phyloP scores from a whole-genome alignment of 23 red algal genomes.

The Gracilaria domingensis region DNA sequence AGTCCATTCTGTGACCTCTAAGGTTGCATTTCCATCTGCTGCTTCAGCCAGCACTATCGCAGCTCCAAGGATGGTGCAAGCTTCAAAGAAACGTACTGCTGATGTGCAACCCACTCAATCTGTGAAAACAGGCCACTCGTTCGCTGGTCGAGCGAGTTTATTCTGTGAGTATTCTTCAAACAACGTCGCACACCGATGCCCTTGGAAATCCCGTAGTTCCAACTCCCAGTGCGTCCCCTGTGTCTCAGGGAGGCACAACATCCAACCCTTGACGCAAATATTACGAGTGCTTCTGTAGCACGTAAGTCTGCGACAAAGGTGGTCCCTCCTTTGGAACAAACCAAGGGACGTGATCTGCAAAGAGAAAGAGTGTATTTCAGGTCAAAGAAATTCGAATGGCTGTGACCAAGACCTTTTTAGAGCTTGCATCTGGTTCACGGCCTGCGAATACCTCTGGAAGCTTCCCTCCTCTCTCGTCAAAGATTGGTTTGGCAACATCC shows the following conservation, averaged over 20 bases:
- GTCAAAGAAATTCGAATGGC: constrained; percentile 59
- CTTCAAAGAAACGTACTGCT: background rate
- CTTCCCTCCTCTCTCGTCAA: background rate
- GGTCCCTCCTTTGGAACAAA: background rate
- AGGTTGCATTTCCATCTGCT: background rate
- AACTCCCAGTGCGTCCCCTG: background rate
- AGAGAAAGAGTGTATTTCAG: constrained; percentile 66
- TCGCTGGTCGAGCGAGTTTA: background rate
- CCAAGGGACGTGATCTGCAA: background rate
- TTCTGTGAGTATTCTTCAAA: background rate
- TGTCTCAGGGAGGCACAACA: background rate
- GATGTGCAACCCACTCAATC: background rate
- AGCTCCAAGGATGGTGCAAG: background rate
- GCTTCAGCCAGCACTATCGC: constrained; percentile 1
- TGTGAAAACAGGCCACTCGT: background rate
- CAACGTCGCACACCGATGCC: background rate
- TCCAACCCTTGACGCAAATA: background rate
- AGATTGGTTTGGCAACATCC: background rate
- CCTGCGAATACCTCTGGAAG: background rate
- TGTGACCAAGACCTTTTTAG: background rate
- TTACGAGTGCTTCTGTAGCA: background rate
- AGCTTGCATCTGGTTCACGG: background rate
- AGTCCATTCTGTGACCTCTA: constrained; percentile 17
- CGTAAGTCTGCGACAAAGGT: background rate
- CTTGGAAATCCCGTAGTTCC: background rate